Evolutionary conservation across 129 eudicot species (phyloP), one percentile per base, ranked within the genome.

Genomic region (Helichrysum umbraculigerum): DNA sequence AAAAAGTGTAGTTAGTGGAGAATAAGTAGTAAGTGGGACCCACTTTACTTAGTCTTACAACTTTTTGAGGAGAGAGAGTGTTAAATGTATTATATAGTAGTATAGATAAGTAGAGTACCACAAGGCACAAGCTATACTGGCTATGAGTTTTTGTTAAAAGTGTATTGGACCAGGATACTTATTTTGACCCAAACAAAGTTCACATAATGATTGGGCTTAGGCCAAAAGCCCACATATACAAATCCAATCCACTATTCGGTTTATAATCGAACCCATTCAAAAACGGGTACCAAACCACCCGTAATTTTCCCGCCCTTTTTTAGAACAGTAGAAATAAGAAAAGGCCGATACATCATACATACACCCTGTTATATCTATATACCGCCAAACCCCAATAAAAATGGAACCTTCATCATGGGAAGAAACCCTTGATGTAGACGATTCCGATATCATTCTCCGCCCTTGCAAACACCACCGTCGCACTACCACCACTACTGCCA

Each of bases 401-500:
- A 81, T 81, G 85, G 86, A 80, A 35, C 47, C 47, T 41, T 72
- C 85, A 6, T 4, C 59, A 4, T 79, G 78, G 25, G 87, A 87
- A 86, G 92, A 83, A 77, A 79, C 82, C 6, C 84, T 88, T 2
- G 95, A 88, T 42, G 84, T 85, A 37, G 95, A 91, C 83, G 95
- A 88, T 62, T 84, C 93, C 52, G 96, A 92, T 68, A 85, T 88
- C 77, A 60, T 81, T 78, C 88, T 87, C 82, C 91, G 93, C 73
- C 93, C 87, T 51, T 91, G 93, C 83, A 89, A 86, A 59, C 86
- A 80, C 21, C 81, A 61, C 34, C 87, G 80, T 75, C 87, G 78
- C 79, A 47, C 54, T 5, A 47, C 79, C 73, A 66, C 72, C 51
- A 8, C 68, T 57, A 14, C 82, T 20, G 15, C 1, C 63, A 66